A percentile compares a stretch with the other conserved stretches of the same genome.
These are phyloP conservation scores for Abortiporus biennis DNA, from an alignment of 1,284 basidiomycete species.

Conservation along the genomic window DNA sequence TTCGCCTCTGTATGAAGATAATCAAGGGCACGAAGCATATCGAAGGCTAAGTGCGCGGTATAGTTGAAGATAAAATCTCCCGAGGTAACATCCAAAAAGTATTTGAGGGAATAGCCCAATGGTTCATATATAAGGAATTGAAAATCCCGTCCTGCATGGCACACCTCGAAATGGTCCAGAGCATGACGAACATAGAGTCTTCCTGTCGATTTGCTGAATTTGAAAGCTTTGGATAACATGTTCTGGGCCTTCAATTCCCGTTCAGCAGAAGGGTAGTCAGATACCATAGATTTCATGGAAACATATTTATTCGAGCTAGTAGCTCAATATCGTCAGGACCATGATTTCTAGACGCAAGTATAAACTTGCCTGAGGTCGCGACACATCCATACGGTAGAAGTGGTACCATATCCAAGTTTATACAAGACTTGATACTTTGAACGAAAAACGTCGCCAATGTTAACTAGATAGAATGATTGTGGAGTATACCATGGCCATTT, in stretches of 20 bases:
- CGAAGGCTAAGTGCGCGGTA: too few species aligned
- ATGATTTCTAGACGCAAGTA: too few species aligned
- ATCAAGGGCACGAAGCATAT: constrained; percentile 11
- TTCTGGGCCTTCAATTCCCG: too few species aligned
- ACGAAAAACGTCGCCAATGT: constrained; percentile 16
- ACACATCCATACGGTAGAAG: constrained; percentile 20
- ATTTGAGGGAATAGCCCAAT: constrained; percentile 14
- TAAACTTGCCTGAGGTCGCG: constrained; percentile 16
- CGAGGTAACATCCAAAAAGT: constrained; percentile 6
- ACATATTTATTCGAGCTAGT: too few species aligned
- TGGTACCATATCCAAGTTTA: constrained; percentile 23
- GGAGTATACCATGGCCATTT: constrained; percentile 11
- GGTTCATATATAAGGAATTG: constrained; percentile 10
- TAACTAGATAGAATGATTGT: constrained; percentile 16
- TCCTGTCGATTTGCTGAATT: too few species aligned
- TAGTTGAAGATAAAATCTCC: constrained; percentile 5
- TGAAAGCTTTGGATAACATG: too few species aligned
- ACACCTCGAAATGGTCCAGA: constrained; percentile 13
- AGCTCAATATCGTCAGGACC: too few species aligned
- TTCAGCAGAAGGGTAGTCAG: too few species aligned
- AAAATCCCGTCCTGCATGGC: constrained; percentile 6
- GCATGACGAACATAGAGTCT: constrained; percentile 9
- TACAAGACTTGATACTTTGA: constrained; percentile 19
- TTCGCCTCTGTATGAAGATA: constrained; percentile 11
- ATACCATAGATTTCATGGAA: too few species aligned